These are phyloP conservation scores for Kuraishia molischiana DNA, from an alignment of 805 yeast genomes.

Conservation along the genomic window DNA sequence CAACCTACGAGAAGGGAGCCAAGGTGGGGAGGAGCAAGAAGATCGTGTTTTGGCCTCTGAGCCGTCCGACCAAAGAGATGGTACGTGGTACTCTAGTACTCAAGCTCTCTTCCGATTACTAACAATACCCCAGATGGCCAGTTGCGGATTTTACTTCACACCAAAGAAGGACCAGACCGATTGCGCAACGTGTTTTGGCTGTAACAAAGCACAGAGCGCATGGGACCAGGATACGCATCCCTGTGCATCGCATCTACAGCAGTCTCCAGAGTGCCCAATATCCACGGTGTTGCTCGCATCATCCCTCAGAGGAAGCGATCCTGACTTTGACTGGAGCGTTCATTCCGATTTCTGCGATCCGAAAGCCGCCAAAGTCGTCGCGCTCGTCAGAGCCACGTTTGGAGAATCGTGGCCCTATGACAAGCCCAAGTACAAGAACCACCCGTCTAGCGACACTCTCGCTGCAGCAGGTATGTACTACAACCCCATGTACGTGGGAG, in stretches of 20 bases:
- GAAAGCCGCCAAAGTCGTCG: constrained; percentile 15
- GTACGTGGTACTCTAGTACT: not conserved
- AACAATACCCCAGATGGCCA: constrained; percentile 25
- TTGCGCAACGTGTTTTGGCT: constrained; percentile 48
- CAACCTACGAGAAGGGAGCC: constrained; percentile 7
- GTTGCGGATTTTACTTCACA: constrained; percentile 51
- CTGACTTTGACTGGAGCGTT: constrained; percentile 11
- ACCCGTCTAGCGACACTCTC: constrained; percentile 30
- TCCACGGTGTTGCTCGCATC: constrained; percentile 11
- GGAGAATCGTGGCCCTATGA: constrained; percentile 36
- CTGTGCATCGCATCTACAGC: constrained; percentile 12
- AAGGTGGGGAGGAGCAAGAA: constrained; percentile 11
- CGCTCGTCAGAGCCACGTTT: constrained; percentile 29
- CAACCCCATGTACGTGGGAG: constrained; percentile 33
- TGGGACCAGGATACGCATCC: constrained; percentile 31
- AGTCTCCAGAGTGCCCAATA: constrained; percentile 15
- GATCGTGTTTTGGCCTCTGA: constrained; percentile 23
- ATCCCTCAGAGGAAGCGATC: constrained; percentile 6
- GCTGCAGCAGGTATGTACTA: constrained; percentile 59
- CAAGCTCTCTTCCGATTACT: not conserved
- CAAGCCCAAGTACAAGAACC: constrained; percentile 13
- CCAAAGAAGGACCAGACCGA: constrained; percentile 37
- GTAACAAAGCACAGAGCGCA: constrained; percentile 44
- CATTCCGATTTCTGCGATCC: constrained; percentile 24
- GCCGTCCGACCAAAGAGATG: constrained; percentile 8